phyloP scores from a whole-genome alignment of 2,329 filamentous ascomycete genomes.

The Zymoseptoria passerinii region DNA sequence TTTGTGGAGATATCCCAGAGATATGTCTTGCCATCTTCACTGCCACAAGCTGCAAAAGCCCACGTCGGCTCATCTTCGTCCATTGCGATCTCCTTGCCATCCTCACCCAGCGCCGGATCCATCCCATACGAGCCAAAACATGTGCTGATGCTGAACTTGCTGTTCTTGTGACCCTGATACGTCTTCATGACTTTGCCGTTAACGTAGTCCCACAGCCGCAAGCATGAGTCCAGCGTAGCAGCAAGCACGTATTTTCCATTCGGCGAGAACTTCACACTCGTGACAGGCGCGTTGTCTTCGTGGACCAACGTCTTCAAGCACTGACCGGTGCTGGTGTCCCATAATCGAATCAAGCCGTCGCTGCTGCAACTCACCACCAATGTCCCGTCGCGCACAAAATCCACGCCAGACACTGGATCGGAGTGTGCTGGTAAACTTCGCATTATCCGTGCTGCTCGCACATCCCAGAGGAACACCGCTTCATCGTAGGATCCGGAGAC shows the following conservation, averaged over 20 bases:
- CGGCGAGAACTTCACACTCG: slow-evolving; percentile 82
- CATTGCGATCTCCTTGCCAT: slow-evolving; percentile 8
- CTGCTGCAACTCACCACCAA: slow-evolving; percentile 85
- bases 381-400: slow-evolving; percentile 87
- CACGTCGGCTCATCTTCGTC: slow-evolving; percentile 22
- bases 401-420: slow-evolving; percentile 87
- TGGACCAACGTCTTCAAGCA: slow-evolving; percentile 91
- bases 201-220: slow-evolving; percentile 92
- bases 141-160: slow-evolving; percentile 74
- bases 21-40: slow-evolving; percentile 76
- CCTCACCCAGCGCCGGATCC: slow-evolving; percentile 9
- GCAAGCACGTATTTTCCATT: slow-evolving; percentile 91
- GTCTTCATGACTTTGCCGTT: slow-evolving; percentile 89
- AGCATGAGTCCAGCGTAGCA: slow-evolving; percentile 80
- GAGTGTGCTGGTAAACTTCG: slow-evolving; percentile 86
- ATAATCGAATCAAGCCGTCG: slow-evolving; percentile 86
- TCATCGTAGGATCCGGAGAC: slow-evolving; percentile 95
- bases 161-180: slow-evolving; percentile 85
- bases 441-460: slow-evolving; percentile 80
- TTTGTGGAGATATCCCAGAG: slow-evolving; percentile 90
- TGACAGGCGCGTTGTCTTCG: slow-evolving; percentile 88
- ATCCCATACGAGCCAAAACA: slow-evolving; percentile 64
- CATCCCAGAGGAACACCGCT: slow-evolving; percentile 94
- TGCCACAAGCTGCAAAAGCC: slow-evolving; percentile 71
- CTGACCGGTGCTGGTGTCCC: slow-evolving; percentile 92